Conservation (phyloP, 495 filamentous ascomycete genomes). For the Aspergillus cristatus region DNA sequence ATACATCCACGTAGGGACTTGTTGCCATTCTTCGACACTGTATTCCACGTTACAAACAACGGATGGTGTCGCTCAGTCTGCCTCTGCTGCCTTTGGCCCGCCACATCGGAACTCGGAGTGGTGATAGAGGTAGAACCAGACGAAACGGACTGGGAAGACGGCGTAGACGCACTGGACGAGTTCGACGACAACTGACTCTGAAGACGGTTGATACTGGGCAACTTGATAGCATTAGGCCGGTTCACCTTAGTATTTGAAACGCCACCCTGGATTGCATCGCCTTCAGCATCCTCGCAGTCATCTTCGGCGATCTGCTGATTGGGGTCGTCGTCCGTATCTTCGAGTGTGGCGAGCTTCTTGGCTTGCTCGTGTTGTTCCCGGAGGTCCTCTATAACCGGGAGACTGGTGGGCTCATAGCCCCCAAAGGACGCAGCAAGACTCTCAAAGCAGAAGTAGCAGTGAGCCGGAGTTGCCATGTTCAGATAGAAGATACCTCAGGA, state of each 20-base stretch:
- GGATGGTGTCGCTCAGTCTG: conserved; percentile 40
- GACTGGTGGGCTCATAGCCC: conserved; percentile 44
- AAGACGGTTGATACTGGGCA: conserved; percentile 26
- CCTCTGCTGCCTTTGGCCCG: conserved; percentile 7
- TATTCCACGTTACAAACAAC: conserved; percentile 96
- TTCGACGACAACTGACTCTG: conserved; percentile 26
- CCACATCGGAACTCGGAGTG: conserved; percentile 30
- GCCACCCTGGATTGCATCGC: conserved; percentile 5
- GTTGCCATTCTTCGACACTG: conserved; percentile 47
- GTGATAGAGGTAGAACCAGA: conserved; percentile 37
- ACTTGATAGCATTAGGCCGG: conserved; percentile 16
- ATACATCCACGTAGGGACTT: conserved; percentile 86
- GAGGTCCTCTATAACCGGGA: conserved; percentile 60
- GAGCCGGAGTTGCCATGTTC: conserved; percentile 68
- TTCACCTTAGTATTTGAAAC: conserved; percentile 4
- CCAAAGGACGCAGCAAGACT: conserved; percentile 58
- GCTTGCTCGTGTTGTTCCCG: conserved; percentile 50
- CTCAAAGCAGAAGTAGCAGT: conserved; percentile 93
- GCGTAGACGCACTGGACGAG: conserved; percentile 34
- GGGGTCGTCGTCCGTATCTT: conserved; percentile 10
- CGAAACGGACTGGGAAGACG: conserved; percentile 31
- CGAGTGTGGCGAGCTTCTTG: conserved; percentile 27
- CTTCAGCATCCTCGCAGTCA: conserved; percentile 21
- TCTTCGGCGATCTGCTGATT: conserved; percentile 18
- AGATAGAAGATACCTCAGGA: too few relatives aligned